phyloP scores from a whole-genome alignment of 805 yeast species.

The Pichia kluyveri region DNA sequence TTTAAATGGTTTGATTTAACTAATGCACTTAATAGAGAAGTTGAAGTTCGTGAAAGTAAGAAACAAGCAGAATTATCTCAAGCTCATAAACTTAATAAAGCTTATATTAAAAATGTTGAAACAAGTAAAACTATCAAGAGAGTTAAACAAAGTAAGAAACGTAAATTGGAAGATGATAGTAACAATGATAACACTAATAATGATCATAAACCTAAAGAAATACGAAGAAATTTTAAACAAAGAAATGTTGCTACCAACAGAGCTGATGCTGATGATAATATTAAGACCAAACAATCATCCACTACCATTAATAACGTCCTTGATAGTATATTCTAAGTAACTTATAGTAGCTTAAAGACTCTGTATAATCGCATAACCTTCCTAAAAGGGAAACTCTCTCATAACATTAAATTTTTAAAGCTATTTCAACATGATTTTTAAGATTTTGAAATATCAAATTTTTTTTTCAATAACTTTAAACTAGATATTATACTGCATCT shows the following conservation, averaged over 20 bases:
- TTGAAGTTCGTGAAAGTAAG: conserved; percentile 80
- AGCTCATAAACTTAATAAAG: conserved; percentile 78
- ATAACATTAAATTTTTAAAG: too few species aligned
- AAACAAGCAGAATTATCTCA: conserved; percentile 83
- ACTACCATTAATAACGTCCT: conserved; percentile 38
- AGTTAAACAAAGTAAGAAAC: conserved; percentile 44
- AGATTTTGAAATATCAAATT: not conserved
- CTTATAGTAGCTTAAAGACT: not conserved
- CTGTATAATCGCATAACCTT: not conserved
- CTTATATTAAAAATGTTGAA: conserved; percentile 77
- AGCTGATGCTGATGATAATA: conserved; percentile 46
- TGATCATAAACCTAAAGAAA: conserved; percentile 12
- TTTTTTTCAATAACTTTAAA: too few species aligned
- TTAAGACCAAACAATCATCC: conserved; percentile 25
- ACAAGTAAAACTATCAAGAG: conserved; percentile 70
- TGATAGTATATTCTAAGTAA: conserved; percentile 38
- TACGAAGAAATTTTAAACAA: conserved; percentile 62
- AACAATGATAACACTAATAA: not conserved
- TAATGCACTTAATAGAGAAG: conserved; percentile 85
- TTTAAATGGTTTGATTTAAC: conserved; percentile 95
- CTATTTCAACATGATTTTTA: too few species aligned
- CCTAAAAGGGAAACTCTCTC: not conserved
- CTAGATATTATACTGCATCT: too few species aligned
- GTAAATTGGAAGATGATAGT: conserved; percentile 17
- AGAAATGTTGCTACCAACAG: conserved; percentile 57